Conservation (phyloP, 305 asterid genomes). For the Nicotiana rustica region DNA sequence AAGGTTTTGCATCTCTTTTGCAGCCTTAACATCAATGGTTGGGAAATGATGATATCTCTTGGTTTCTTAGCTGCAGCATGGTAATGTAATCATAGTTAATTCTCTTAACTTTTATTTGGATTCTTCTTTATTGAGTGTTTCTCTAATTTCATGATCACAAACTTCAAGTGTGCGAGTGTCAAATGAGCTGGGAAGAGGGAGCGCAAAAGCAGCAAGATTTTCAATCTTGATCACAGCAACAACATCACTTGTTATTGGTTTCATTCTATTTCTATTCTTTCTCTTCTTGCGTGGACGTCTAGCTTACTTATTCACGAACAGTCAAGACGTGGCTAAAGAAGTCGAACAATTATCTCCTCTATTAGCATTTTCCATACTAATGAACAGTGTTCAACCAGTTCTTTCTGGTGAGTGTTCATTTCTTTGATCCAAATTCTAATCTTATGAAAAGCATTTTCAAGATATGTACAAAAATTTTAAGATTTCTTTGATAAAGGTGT, state of each 20-base stretch:
- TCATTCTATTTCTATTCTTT: conserved; percentile 52
- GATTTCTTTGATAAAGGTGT: conserved; percentile 51
- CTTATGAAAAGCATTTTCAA: background rate
- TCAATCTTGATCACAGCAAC: conserved; percentile 54
- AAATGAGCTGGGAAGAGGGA: conserved; percentile 68
- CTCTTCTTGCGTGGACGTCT: conserved; percentile 58
- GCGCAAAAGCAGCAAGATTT: conserved; percentile 52
- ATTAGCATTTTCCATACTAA: conserved; percentile 67
- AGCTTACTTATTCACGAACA: conserved; percentile 63
- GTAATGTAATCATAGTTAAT: conserved; percentile 39
- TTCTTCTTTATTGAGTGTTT: background rate
- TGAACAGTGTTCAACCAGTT: conserved; percentile 74
- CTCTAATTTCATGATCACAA: background rate
- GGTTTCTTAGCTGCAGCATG: conserved; percentile 82
- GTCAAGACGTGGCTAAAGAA: conserved; percentile 49
- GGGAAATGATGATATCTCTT: conserved; percentile 74
- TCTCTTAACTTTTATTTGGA: background rate
- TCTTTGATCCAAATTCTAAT: background rate
- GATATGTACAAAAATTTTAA: too few relatives aligned
- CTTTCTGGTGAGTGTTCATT: conserved; percentile 56
- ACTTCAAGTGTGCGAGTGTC: conserved; percentile 58
- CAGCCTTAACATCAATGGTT: conserved; percentile 69
- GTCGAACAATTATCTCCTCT: conserved; percentile 64
- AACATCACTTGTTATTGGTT: conserved; percentile 57
- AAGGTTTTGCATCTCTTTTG: conserved; percentile 28